Evolutionary conservation across 208 protist genomes (phyloP), one percentile per base, ranked within the genome.

Genomic region (Crithidia bombi): DNA sequence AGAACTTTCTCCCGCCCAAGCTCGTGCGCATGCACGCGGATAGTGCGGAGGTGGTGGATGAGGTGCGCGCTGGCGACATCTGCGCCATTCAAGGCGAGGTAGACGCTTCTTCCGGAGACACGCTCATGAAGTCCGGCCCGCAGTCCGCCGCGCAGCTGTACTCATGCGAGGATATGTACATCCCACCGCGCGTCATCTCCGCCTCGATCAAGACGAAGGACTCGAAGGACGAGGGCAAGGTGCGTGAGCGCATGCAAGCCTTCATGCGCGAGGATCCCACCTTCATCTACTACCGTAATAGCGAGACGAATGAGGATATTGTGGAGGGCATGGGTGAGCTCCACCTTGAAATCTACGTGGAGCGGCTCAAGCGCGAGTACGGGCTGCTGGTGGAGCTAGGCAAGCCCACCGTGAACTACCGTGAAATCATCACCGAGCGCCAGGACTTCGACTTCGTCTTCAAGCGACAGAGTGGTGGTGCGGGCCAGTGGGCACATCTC

Each of bases 391-490:
- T 92, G 58, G 83, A 93, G 51, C 81, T 96, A 33, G 97, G 97
- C 59, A 96, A 94, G 78, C 98, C 98, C 5, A 96, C 97, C 33
- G 98, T 99, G 28, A 97, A 98, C 67, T 99, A 98, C 85, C 85
- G 97, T 65, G 94, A 98, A 75, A 77, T 98, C 43, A 93, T 98
- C 76, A 97, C 89, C 10, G 78, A 89, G 61, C 52, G 82, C 26
- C 89, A 96, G 57, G 83, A 95, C 32, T 99, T 99, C 79, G 89
- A 99, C 70, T 99, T 98, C 81, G 92, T 97, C 33, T 99, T 99
- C 85, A 99, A 99, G 90, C 98, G 99, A 63, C 99, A 99, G 90
- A 97, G 92, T 78, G 99, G 99, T 83, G 99, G 99, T 69, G 81
- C 96, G 11, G 98, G 99, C 33, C 98, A 99, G 87, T 99, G 97